Evolutionary conservation across 2,329 filamentous ascomycete species (phyloP), one percentile per base, ranked within the genome.

Genomic region (Colletotrichum liaoningense): DNA sequence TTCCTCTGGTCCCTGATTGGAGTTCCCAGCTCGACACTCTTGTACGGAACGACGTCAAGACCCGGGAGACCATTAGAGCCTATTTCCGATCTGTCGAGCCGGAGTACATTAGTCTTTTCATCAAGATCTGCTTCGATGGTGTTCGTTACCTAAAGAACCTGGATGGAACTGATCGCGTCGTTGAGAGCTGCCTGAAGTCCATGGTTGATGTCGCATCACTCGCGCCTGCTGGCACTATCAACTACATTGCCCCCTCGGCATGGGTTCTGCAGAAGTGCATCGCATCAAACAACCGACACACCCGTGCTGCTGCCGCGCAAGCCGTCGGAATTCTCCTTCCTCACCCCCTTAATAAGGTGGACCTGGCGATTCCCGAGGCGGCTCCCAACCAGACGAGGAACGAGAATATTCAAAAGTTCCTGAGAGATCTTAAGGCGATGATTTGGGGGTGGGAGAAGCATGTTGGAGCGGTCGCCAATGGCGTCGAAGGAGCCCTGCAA

Each of bases 1-100:
- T 88, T 69, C 87, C 89, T 11, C 81, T 95, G 28, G 93, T 96
- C 76, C 91, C 93, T 58, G 94, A 96, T 75, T 98, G 97, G 97
- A 93, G 95, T 79, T 88, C 92, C 58, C 93, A 93, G 76, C 86
- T 98, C 2, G 93, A 95, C 76, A 90, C 91, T 1, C 87, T 93
- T 7, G 86, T 97, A 35, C 88, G 91, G 54, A 93, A 92, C 5
- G 93, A 96, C 78, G 87, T 93, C 71, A 84, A 87, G 58, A 90
- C 91, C 12, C 88, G 94, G 54, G 82, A 87, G 30, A 87, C 87
- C 6, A 87, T 95, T 68, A 88, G 87, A 67, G 78, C 79, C 0
- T 90, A 92, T 74, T 78, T 93, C 71, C 78, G 83, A 67, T 80
- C 77, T 55, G 76, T 84, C 1, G 83, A 88, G 30, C 78, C 80